Evolutionary conservation across 1,284 basidiomycete species (phyloP).

Genomic region (Apiotrichum porosum): DNA sequence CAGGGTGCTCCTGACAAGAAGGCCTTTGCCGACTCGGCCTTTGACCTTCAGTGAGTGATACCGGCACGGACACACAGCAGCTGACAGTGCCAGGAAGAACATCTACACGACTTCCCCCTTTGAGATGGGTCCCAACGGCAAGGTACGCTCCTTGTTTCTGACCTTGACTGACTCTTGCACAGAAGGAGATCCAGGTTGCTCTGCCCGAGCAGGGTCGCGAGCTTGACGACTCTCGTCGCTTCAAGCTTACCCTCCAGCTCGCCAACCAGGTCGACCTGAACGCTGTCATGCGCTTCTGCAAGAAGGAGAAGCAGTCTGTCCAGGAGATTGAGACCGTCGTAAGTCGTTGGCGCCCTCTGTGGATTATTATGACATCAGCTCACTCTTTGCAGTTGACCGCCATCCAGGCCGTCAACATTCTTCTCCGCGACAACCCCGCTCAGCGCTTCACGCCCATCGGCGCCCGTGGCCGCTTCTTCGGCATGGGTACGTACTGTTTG

Average conservation of each 20-base stretch:
- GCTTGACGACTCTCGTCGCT: slow-evolving; percentile 34
- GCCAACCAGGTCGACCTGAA: slow-evolving; percentile 38
- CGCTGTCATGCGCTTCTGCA: slow-evolving; percentile 38
- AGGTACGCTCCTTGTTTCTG: slow-evolving; percentile 14
- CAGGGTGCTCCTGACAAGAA: slow-evolving; percentile 13
- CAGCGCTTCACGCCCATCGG: slow-evolving; percentile 39
- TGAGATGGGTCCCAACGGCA: slow-evolving; percentile 19
- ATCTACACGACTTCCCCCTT: slow-evolving; percentile 37
- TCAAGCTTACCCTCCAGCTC: slow-evolving; percentile 39
- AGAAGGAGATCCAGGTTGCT: slow-evolving; percentile 37
- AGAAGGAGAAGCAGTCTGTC: slow-evolving; percentile 30
- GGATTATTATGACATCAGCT: no score
- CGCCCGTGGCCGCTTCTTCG: slow-evolving; percentile 42
- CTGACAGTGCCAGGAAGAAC: slow-evolving; percentile 36
- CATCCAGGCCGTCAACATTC: slow-evolving; percentile 43
- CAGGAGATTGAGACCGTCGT: slow-evolving; percentile 34
- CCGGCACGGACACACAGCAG: no score
- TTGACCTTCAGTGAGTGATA: slow-evolving; percentile 37
- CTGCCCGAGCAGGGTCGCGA: slow-evolving; percentile 37
- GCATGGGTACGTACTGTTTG: slow-evolving; percentile 20
- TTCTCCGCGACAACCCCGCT: slow-evolving; percentile 42
- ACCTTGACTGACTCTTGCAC: not conserved
- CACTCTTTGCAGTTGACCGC: slow-evolving; percentile 27
- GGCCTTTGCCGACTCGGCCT: slow-evolving; percentile 32
- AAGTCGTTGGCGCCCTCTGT: slow-evolving; percentile 6